These are phyloP conservation scores for Polytrichum commune DNA, from an alignment of 225 moss, liverwort and hornwort genomes.

Conservation along the genomic window DNA sequence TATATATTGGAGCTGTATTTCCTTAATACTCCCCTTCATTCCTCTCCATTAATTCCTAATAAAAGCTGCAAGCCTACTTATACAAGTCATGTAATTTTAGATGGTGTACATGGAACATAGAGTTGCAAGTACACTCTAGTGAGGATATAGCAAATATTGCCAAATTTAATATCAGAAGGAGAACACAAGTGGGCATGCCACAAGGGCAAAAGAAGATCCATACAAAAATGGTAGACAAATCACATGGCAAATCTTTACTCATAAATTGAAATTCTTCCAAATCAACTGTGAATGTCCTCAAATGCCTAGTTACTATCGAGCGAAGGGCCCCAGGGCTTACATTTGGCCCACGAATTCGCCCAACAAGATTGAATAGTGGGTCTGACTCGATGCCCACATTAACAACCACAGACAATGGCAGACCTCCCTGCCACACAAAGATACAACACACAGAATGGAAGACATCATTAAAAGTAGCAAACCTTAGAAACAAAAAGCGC, in stretches of 20 bases:
- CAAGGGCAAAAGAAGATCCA: slow-evolving; percentile 30
- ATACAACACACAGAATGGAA: too few species aligned
- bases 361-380: slow-evolving; percentile 87
- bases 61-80: too few species aligned
- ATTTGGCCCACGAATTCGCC: slow-evolving; percentile 99
- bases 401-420: slow-evolving; percentile 47
- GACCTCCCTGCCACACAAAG: slow-evolving; percentile 42
- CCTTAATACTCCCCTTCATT: too few species aligned
- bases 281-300: slow-evolving; percentile 46
- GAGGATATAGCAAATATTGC: too few species aligned
- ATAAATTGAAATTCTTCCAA: slow-evolving; percentile 60
- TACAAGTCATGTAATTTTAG: too few species aligned
- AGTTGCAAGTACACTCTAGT: too few species aligned
- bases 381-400: slow-evolving; percentile 82
- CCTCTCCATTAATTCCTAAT: too few species aligned
- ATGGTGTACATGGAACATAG: too few species aligned
- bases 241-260: slow-evolving; percentile 60
- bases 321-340: slow-evolving; percentile 94
- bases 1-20: too few species aligned
- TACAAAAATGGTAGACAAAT: slow-evolving; percentile 46
- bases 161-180: slow-evolving; percentile 12
- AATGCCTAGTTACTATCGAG: slow-evolving; percentile 59
- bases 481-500: too few species aligned
- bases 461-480: too few species aligned
- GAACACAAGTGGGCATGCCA: not conserved